These are phyloP conservation scores for Boletus rubescentipes DNA, from an alignment of 768 basidiomycete genomes.

Conservation along the genomic window DNA sequence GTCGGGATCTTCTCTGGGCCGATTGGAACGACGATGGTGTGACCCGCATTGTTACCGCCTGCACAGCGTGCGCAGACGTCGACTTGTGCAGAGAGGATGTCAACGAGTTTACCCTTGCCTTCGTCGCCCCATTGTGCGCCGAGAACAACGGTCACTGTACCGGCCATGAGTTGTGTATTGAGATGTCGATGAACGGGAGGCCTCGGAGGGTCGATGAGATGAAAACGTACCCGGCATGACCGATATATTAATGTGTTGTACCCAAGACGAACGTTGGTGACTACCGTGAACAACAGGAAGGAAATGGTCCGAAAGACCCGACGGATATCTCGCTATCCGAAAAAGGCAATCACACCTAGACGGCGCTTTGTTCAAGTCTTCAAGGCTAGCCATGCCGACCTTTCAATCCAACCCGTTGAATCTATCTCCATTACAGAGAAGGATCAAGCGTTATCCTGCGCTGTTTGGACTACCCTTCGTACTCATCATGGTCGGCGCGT, in stretches of 20 bases:
- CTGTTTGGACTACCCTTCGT: conserved; percentile 89
- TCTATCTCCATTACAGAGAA: conserved; percentile 29
- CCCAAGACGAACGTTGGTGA: conserved; percentile 1
- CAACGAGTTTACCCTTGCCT: conserved; percentile 95
- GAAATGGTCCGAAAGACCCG: background rate
- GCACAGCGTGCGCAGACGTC: conserved; percentile 97
- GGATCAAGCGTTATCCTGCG: conserved; percentile 58
- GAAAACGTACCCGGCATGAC: conserved; percentile 25
- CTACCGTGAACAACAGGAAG: conserved; percentile 11
- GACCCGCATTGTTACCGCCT: conserved; percentile 98
- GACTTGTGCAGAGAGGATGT: conserved; percentile 85
- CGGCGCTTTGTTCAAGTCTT: background rate
- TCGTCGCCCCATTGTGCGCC: conserved; percentile 94
- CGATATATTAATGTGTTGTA: background rate
- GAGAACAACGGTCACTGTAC: conserved; percentile 67
- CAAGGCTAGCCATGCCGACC: conserved; percentile 42
- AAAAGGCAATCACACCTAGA: conserved; percentile 14
- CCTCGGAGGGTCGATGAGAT: background rate
- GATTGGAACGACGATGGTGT: conserved; percentile 88
- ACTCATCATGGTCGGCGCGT: conserved; percentile 79
- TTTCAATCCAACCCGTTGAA: conserved; percentile 47
- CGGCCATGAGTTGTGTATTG: conserved; percentile 7
- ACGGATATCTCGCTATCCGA: background rate
- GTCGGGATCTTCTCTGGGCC: conserved; percentile 69
- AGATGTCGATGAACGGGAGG: background rate